Base-by-base conservation (phyloP, 2,329 filamentous ascomycete genomes). In the Epicoccum sorghinum region DNA sequence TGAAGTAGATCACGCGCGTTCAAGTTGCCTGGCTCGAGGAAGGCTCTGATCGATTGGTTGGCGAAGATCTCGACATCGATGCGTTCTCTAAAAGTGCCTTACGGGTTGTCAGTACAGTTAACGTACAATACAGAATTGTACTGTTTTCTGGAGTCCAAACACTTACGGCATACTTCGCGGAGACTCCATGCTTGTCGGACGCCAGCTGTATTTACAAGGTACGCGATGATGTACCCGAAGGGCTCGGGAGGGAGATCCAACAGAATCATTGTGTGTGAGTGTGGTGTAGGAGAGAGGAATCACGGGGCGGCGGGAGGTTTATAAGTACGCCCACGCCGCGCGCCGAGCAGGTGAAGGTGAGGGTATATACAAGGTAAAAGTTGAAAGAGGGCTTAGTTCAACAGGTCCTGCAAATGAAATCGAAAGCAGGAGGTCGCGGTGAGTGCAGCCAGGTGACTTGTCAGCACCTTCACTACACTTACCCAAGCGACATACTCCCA, bases 11-110 rank as follows among this genome's bases (percentile, higher is more conserved):
- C 3, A 3, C 39, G 32, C 24, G 38, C 38, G 12, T 24, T 36
- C 8, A n/a, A 23, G 1, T 43, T 30, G 12, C 29, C 29, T 2
- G 14, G 4, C 0, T n/a, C 22, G 12, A 48, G 30, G 13, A 50
- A 50, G 4, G 47, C 47, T 22, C 23, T 13, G 0, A 14, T 50
- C 2, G 32, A 30, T 7, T 50, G 39, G n/a, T 37, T 43, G 3
- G 47, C 47, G 12, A 50, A 32, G 1, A 12, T 22, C 23, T 50
- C 47, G 14, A 37, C 36, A 5, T 43, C 47, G 39, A 50, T 43
- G 3, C 30, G 23, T n/a, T 24, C 29, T 23, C 47, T 38, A 12
- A 50, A 37, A 14, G 39, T 36, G 25, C 39, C 47, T 50, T 9
- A 1, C 4, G 2, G 4, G 3, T 1, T 13, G 32, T 50, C 14